These are phyloP conservation scores for Dothidotthia symphoricarpi DNA, from an alignment of 2,329 filamentous ascomycete species.

Conservation along the genomic window DNA sequence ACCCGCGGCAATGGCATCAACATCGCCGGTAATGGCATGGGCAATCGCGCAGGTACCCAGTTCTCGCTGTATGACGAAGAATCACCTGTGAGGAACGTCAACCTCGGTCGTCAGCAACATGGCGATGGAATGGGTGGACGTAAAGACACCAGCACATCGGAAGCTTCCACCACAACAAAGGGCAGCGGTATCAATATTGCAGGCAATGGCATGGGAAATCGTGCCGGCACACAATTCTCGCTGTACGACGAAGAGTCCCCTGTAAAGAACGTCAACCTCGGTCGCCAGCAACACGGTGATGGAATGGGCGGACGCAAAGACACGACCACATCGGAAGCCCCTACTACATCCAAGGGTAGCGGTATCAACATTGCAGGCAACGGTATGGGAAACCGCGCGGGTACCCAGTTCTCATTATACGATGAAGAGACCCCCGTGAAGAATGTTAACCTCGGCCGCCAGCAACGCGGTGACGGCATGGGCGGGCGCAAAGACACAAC, in stretches of 20 bases:
- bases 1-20: conserved; percentile 26
- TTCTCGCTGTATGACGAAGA: conserved; percentile 41
- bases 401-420: conserved; percentile 42
- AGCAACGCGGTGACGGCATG: conserved; percentile 39
- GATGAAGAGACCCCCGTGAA: conserved; percentile 24
- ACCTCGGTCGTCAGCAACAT: conserved; percentile 5
- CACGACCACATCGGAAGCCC: conserved; percentile 2
- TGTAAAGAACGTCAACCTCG: conserved; percentile 14
- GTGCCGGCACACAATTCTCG: conserved; percentile 40
- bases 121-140: conserved; percentile 44
- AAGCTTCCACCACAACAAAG: not conserved
- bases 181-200: conserved; percentile 38
- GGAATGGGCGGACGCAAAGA: conserved; percentile 44
- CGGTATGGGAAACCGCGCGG: conserved; percentile 42
- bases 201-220: conserved; percentile 43
- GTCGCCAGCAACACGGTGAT: conserved; percentile 24
- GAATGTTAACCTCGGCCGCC: conserved; percentile 9
- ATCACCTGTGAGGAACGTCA: conserved; percentile 21
- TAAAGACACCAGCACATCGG: conserved; percentile 28
- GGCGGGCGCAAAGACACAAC: conserved; percentile 39
- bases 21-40: conserved; percentile 44
- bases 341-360: no score
- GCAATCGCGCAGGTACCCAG: conserved; percentile 31
- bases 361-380: conserved; percentile 42
- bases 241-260: conserved; percentile 35